Percentiles rank a stretch among this genome's conserved stretches.
These are phyloP conservation scores for Capronia epimyces DNA, from an alignment of 2,329 filamentous ascomycete genomes.

Conservation along the genomic window DNA sequence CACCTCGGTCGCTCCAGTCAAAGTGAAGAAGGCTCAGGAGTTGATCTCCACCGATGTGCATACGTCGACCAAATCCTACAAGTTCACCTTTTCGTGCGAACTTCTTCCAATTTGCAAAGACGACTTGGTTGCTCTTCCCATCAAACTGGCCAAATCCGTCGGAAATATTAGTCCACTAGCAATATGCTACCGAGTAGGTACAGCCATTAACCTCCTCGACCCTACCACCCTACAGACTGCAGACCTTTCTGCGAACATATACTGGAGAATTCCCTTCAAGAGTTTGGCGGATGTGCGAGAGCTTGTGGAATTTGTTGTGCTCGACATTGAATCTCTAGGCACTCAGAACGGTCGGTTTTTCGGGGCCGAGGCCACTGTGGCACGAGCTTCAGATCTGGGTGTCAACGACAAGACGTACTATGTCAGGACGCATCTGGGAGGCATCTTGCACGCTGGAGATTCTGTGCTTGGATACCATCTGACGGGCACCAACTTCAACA, in stretches of 20 bases:
- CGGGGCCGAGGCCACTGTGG: constrained; percentile 82
- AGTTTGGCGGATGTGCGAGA: constrained; percentile 78
- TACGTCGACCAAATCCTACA: constrained; percentile 85
- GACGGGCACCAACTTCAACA: constrained; percentile 88
- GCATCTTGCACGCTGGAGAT: constrained; percentile 79
- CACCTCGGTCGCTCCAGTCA: constrained; percentile 70
- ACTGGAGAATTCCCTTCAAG: constrained; percentile 85
- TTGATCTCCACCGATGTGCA: constrained; percentile 91
- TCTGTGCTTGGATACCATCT: constrained; percentile 93
- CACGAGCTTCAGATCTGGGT: constrained; percentile 79
- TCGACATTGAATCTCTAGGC: constrained; percentile 83
- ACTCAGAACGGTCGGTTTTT: constrained; percentile 72
- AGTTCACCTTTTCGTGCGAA: constrained; percentile 86
- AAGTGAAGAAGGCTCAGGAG: constrained; percentile 79
- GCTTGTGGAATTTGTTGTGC: constrained; percentile 84
- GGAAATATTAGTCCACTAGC: constrained; percentile 85
- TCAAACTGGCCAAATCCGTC: constrained; percentile 77
- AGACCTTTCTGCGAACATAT: constrained; percentile 74
- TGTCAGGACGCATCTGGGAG: constrained; percentile 81
- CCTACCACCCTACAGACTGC: constrained; percentile 85
- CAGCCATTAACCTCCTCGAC: constrained; percentile 82
- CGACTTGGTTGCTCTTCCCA: constrained; percentile 86
- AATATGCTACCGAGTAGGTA: constrained; percentile 83
- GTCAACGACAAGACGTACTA: constrained; percentile 83
- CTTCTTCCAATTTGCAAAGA: constrained; percentile 95